These are phyloP conservation scores for Epichloe bromicola DNA, from an alignment of 2,329 filamentous ascomycete species.

Conservation along the genomic window DNA sequence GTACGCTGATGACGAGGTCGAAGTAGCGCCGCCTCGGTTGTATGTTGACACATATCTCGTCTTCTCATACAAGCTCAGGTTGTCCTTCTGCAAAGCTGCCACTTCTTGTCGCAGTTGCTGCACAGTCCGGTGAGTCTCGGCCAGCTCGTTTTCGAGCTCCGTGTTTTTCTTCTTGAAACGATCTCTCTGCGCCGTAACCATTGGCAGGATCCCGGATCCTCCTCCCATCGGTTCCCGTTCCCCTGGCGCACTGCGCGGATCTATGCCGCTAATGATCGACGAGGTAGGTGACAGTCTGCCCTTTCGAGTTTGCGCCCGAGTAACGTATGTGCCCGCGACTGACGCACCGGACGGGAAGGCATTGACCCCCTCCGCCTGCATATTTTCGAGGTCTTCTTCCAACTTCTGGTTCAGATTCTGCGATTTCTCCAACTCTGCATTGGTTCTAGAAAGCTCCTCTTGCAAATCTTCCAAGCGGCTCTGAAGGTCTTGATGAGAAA, in stretches of 20 bases:
- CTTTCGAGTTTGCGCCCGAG: conserved; percentile 45
- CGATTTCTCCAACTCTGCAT: conserved; percentile 74
- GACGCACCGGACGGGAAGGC: conserved; percentile 82
- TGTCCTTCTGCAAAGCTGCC: conserved; percentile 86
- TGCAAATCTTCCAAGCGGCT: conserved; percentile 66
- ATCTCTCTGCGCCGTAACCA: conserved; percentile 96
- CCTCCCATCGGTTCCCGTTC: conserved; percentile 54
- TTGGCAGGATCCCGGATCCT: conserved; percentile 82
- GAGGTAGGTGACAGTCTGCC: conserved; percentile 80
- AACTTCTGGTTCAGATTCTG: conserved; percentile 77
- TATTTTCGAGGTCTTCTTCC: conserved; percentile 77
- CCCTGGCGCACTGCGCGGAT: conserved; percentile 42
- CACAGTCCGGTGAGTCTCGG: conserved; percentile 68
- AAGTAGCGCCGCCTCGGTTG: conserved; percentile 53
- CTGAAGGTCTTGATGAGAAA: conserved; percentile 89
- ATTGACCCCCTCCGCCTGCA: conserved; percentile 76
- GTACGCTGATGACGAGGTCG: conserved; percentile 52
- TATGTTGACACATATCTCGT: conserved; percentile 93
- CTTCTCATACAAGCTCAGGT: conserved; percentile 93
- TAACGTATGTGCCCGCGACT: conserved; percentile 81
- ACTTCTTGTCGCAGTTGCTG: conserved; percentile 84
- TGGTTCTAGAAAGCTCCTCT: conserved; percentile 70
- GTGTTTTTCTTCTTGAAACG: conserved; percentile 94
- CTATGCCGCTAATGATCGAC: conserved; percentile 96
- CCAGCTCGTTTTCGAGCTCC: conserved; percentile 81